Base-by-base conservation (phyloP, 148 eudicot species). In the Hydrangea macrophylla region DNA sequence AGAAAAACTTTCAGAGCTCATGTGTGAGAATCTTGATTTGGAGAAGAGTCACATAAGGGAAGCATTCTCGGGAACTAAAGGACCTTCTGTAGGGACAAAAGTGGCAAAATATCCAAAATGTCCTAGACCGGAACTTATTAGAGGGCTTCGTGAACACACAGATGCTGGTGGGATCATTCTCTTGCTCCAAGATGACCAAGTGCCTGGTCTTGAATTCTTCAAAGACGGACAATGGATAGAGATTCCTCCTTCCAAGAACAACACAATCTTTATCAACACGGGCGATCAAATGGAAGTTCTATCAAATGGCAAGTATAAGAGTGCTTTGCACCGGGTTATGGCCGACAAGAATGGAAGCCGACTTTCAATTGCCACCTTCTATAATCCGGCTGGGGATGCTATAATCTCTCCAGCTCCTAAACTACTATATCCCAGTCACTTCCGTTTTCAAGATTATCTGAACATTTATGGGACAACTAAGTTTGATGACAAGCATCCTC, bases 81-180 rank as follows among this genome's bases (percentile, higher is more conserved):
- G 88, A 32, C 95, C 95, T 18, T 68, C 87, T 22, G 82, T 89
- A 6, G 97, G 96, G 51, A 92, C 95, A 59, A 92, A 92, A 69
- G 94, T 89, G 32, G 95, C 92, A 24, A 88, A 78, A 40, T 92
- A 92, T 79, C 96, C 97, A 12, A 62, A 83, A 60, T 91, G 97
- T 65, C 86, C 88, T 15, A 80, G 58, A n/a, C 97, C 97, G 2
- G 88, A 88, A 33, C 75, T 76, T 3, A 73, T 92, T 4, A 79
- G 92, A 69, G 97, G 97, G 25, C 86, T 92, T 0, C 85, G 97
- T 26, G 96, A 88, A 60, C 97, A 92, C 70, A 92, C 96, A 4
- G 95, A 92, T 74, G 96, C 97, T 40, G 96, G 97, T 42, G 97
- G 97, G 11, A 86, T 88, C 64, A 89, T 92, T 51, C 90, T 92